Evolutionary conservation across 495 filamentous ascomycete genomes (phyloP).

Genomic region (Lophiostoma macrostomum): DNA sequence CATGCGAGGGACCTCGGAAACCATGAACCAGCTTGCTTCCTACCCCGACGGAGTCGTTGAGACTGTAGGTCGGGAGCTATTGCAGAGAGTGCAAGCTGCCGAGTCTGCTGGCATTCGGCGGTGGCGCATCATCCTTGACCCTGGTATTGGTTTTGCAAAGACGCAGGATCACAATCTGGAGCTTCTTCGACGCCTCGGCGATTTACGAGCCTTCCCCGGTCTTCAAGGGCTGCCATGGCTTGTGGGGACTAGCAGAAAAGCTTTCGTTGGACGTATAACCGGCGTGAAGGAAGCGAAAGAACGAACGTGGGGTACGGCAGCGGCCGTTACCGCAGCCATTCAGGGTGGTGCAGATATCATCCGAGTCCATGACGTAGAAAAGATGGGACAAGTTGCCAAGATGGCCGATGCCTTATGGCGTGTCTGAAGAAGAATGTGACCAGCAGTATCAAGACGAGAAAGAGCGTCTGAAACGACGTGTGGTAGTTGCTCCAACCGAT

Average conservation of each 20-base stretch:
- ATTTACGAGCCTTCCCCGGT: constrained; percentile 60
- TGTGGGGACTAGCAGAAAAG: constrained; percentile 84
- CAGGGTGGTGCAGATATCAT: constrained; percentile 93
- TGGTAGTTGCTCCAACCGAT: too few relatives aligned
- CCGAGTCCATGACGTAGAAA: constrained; percentile 85
- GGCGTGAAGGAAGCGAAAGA: constrained; percentile 66
- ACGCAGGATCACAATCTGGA: constrained; percentile 74
- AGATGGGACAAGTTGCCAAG: constrained; percentile 83
- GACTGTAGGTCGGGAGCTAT: constrained; percentile 67
- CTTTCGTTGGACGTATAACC: constrained; percentile 80
- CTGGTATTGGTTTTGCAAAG: constrained; percentile 93
- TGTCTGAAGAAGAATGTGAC: constrained; percentile 18
- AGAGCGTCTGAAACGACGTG: too few relatives aligned
- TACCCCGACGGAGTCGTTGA: constrained; percentile 76
- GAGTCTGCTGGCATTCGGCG: constrained; percentile 78
- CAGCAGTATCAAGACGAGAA: too few relatives aligned
- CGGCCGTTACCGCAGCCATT: constrained; percentile 81
- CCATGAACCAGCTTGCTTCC: constrained; percentile 63
- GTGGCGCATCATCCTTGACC: constrained; percentile 94
- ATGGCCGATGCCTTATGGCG: constrained; percentile 81
- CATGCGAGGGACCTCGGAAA: constrained; percentile 84
- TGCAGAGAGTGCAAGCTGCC: constrained; percentile 66
- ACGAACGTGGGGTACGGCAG: constrained; percentile 81
- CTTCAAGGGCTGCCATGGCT: constrained; percentile 80
- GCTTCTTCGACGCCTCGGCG: constrained; percentile 63